Conservation (phyloP, 2,329 filamentous ascomycete genomes). For the Apiospora arundinis region DNA sequence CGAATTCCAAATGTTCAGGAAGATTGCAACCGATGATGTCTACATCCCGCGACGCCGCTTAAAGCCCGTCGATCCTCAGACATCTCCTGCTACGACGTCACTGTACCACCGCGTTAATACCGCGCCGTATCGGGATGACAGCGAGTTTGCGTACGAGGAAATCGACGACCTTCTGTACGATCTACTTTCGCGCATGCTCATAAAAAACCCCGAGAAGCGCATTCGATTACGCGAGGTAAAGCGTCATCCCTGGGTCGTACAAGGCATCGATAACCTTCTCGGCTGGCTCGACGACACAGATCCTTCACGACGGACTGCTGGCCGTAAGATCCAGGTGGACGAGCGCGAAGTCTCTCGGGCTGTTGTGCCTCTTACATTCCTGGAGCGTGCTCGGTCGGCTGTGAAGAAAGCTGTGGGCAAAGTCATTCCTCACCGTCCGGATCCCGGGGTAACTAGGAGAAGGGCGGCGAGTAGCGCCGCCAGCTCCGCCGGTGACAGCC, state of each 20-base stretch:
- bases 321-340: constrained; percentile 89
- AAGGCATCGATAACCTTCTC: constrained; percentile 75
- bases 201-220: constrained; percentile 86
- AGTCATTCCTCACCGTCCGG: constrained; percentile 65
- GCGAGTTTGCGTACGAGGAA: constrained; percentile 83
- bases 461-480: constrained; percentile 68
- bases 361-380: constrained; percentile 85
- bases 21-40: constrained; percentile 19
- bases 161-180: constrained; percentile 82
- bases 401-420: constrained; percentile 72
- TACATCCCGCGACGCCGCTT: constrained; percentile 61
- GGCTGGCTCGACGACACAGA: constrained; percentile 96
- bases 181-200: constrained; percentile 78
- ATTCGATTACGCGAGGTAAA: constrained; percentile 94
- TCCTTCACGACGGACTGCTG: constrained; percentile 76
- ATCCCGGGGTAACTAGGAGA: constrained; percentile 61
- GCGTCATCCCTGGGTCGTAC: constrained; percentile 87
- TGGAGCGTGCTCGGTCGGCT: constrained; percentile 83
- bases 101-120: constrained; percentile 64
- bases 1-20: constrained; percentile 82
- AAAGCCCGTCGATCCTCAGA: constrained; percentile 72
- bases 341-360: constrained; percentile 88
- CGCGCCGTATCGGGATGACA: constrained; percentile 75
- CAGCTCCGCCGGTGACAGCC: constrained; percentile 66
- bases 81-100: constrained; percentile 60